Evolutionary conservation across 1,284 basidiomycete species (phyloP).

Genomic region (Psilocybe mexicana): DNA sequence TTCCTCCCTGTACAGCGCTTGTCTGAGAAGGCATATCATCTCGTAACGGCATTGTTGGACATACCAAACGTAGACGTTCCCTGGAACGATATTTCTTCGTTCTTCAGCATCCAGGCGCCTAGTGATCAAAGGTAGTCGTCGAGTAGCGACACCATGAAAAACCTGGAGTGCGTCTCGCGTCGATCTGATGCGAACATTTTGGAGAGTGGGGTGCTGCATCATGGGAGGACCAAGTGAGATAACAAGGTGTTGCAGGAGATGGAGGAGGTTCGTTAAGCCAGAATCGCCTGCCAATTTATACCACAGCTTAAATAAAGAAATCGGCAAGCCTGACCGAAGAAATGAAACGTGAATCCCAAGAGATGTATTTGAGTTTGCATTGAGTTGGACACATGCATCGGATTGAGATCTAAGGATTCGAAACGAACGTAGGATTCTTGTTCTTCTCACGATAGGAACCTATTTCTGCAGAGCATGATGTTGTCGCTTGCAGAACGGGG

Average conservation of each 20-base stretch:
- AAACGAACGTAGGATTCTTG: conserved; percentile 41
- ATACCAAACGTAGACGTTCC: conserved; percentile 78
- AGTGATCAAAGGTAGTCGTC: conserved; percentile 70
- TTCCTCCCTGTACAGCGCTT: conserved; percentile 56
- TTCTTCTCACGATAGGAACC: conserved; percentile 31
- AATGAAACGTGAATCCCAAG: conserved; percentile 37
- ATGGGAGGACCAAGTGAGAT: conserved; percentile 14
- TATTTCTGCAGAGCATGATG: conserved; percentile 26
- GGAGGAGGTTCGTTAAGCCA: conserved; percentile 18
- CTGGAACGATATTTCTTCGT: conserved; percentile 59
- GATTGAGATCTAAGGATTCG: conserved; percentile 37
- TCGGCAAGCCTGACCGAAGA: conserved; percentile 38
- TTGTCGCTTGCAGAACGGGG: conserved; percentile 43
- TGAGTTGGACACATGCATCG: conserved; percentile 37
- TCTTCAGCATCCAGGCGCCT: conserved; percentile 80
- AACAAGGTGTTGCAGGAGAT: conserved; percentile 13
- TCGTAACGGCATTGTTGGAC: conserved; percentile 10
- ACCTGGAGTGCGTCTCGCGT: conserved; percentile 77
- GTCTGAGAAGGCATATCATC: not conserved
- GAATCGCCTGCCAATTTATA: conserved; percentile 19
- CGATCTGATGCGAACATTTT: conserved; percentile 72
- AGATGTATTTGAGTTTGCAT: conserved; percentile 39
- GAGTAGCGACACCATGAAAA: conserved; percentile 72
- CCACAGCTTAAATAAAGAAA: conserved; percentile 26
- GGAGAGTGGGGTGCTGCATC: conserved; percentile 73